Conservation (phyloP, 2,329 filamentous ascomycete genomes). For the Colletotrichum lini region DNA sequence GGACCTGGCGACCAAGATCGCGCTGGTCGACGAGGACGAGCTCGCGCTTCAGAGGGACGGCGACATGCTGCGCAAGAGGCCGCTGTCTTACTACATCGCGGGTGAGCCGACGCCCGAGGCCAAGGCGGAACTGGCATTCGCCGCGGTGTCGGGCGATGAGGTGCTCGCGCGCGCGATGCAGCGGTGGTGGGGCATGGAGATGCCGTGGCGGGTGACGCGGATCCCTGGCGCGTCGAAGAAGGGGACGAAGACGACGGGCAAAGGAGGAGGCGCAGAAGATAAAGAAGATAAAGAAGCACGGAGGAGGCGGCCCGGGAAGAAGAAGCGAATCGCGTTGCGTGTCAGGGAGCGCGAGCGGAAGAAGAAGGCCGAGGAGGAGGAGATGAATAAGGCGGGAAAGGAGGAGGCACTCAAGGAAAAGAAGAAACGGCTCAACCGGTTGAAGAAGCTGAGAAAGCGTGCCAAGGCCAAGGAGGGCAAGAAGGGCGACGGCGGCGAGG, state of each 20-base stretch:
- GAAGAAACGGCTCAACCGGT: slow-evolving; percentile 72
- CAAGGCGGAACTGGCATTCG: slow-evolving; percentile 57
- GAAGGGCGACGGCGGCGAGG: slow-evolving; percentile 42
- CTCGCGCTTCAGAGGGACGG: slow-evolving; percentile 53
- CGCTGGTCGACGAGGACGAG: slow-evolving; percentile 62
- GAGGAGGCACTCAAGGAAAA: slow-evolving; percentile 72
- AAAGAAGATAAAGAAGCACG: slow-evolving; percentile 48
- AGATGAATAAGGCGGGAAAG: slow-evolving; percentile 61
- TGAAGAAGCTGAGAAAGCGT: slow-evolving; percentile 72
- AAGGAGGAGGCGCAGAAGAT: slow-evolving; percentile 36
- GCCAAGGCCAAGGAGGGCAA: slow-evolving; percentile 72
- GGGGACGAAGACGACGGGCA: neutral
- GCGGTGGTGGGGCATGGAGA: slow-evolving; percentile 70
- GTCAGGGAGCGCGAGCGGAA: slow-evolving; percentile 59
- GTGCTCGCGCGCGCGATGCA: slow-evolving; percentile 60
- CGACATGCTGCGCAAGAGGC: slow-evolving; percentile 54
- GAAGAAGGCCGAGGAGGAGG: slow-evolving; percentile 56
- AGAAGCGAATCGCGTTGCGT: slow-evolving; percentile 67
- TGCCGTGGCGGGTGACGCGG: slow-evolving; percentile 71
- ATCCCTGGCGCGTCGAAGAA: slow-evolving; percentile 48
- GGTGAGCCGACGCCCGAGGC: slow-evolving; percentile 53
- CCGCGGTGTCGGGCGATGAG: slow-evolving; percentile 68
- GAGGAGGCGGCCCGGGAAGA: slow-evolving; percentile 70
- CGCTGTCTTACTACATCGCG: slow-evolving; percentile 66
- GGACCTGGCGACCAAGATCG: slow-evolving; percentile 62